Evolutionary conservation across 2,329 filamentous ascomycete genomes (phyloP), one percentile per base, ranked within the genome.

Genomic region (Cercospora brassicicola): DNA sequence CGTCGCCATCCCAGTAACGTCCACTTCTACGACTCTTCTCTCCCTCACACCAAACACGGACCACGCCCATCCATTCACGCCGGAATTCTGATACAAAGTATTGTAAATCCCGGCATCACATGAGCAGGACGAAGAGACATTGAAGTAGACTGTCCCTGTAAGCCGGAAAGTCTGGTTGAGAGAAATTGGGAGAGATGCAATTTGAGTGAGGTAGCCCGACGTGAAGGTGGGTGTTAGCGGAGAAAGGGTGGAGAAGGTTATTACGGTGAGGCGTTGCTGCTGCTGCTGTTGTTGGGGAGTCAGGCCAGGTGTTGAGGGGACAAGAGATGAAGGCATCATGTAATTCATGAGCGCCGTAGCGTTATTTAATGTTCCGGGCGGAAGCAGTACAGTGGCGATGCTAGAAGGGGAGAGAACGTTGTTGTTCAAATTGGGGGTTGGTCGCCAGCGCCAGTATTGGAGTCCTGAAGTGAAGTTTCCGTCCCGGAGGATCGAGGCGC

Each of bases 41-140:
- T 33, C 28, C 13, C 26, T 64, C 2, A 64, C 20, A 9, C 31
- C 61, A 31, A 64, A 64, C 18, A 57, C 48, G 2, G 31, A 56
- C 61, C 61, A 64, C 30, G 61, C 61, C 61, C 61, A 64, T 18
- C 48, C 61, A 13, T 64, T 64, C 6, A 64, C 31, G 11, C 61
- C 61, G 2, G 61, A 64, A 11, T 64, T 33, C 8, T 11, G 13
- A 10, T 56, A 56, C 18, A 64, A 15, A 4, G 61, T 64, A 28
- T 64, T 64, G 61, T 64, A 64, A 15, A 64, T 64, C 5, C 61
- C 61, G 1, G 61, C 28, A 23, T 64, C 61, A 18, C 61, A 64
- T 8, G 42, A 55, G 31, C 61, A 64, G 11, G 26, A 26, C 7
- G 61, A 64, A 4, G 61, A 56, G 18, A 64, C 13, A 20, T 64